Conservation (phyloP, 2,329 filamentous ascomycete genomes). For the Stagonosporopsis vannaccii region DNA sequence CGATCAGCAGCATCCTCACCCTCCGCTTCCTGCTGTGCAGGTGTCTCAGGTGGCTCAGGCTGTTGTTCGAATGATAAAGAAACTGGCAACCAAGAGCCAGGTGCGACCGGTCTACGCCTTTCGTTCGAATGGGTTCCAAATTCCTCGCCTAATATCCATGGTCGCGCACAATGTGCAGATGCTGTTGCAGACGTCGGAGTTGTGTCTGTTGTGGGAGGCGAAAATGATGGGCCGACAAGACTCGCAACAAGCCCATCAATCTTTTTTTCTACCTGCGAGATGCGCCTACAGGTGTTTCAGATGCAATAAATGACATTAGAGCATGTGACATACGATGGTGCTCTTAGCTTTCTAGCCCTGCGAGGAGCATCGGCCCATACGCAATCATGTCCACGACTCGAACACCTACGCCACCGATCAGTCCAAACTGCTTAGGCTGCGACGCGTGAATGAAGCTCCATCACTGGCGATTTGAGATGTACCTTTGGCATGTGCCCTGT, state of each 20-base stretch:
- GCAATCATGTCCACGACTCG: constrained; percentile 36
- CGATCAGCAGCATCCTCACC: constrained; percentile 27
- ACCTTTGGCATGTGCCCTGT: constrained; percentile 42
- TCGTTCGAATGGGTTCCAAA: constrained; percentile 2
- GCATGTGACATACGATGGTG: constrained; percentile 42
- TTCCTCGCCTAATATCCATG: not conserved
- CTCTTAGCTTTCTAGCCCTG: constrained; percentile 34
- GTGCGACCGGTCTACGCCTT: constrained; percentile 15
- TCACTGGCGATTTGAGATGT: constrained; percentile 3
- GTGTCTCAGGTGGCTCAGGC: constrained; percentile 1
- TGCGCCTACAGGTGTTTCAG: constrained; percentile 31
- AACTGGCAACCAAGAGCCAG: constrained; percentile 40
- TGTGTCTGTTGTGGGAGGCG: not conserved
- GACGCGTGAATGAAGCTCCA: not conserved
- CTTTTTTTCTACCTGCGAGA: constrained; percentile 47
- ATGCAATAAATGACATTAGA: not conserved
- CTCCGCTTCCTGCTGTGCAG: constrained; percentile 8
- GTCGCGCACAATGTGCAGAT: not conserved
- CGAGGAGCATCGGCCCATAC: constrained; percentile 43
- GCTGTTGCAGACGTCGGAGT: not conserved
- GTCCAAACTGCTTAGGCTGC: not conserved
- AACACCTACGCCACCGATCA: constrained; percentile 31
- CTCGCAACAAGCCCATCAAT: constrained; percentile 46
- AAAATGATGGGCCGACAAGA: constrained; percentile 28
- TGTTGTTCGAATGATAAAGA: constrained; percentile 34